Evolutionary conservation across 257 asterid genomes (phyloP), one percentile per base, ranked within the genome.

Genomic region (Solanum rostratum): DNA sequence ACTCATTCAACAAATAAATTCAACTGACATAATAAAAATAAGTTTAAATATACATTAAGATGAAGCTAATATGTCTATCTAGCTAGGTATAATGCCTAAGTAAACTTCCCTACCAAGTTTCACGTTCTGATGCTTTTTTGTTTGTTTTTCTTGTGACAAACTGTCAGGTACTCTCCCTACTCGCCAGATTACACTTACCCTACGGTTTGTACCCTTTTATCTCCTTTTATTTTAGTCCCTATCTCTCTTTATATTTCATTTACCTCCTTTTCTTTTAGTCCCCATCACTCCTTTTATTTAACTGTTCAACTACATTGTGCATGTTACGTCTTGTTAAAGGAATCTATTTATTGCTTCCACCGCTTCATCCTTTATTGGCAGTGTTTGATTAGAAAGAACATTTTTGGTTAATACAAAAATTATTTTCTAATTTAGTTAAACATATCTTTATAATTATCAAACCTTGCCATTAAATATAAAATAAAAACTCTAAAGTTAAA

Each of bases 131-230:
- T 83, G 66, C n/a, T 68, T 66, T 83, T 55, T 68, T 43, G 76
- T 83, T 84, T 66, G 22, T 20, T n/a, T 80, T 82, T 54, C 19
- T 65, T 82, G 62, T 65, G 60, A 49, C 82, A 49, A 76, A 76
- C 62, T 76, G 27, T 81, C 97, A 96, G 99, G 98, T 96, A 92
- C 93, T 92, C 98, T 81, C 92, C 98, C 22, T 95, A 91, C 92
- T 92, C 97, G 41, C 90, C 92, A 29, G 97, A 93, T 83, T 93
- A 90, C 84, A 82, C 93, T 20, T 92, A 90, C 85, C 98, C 98
- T 78, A 89, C 98, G 97, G 99, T 96, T 86, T 86, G 97, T 89
- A 60, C 88, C 86, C 55, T 50, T 50, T 50, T 57, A 13, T 71
- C 43, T 46, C 24, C 73, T 62, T 62, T 39, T 22, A 60, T 50